phyloP scores from a whole-genome alignment of 768 basidiomycete species.

The Naganishia onofrii region DNA sequence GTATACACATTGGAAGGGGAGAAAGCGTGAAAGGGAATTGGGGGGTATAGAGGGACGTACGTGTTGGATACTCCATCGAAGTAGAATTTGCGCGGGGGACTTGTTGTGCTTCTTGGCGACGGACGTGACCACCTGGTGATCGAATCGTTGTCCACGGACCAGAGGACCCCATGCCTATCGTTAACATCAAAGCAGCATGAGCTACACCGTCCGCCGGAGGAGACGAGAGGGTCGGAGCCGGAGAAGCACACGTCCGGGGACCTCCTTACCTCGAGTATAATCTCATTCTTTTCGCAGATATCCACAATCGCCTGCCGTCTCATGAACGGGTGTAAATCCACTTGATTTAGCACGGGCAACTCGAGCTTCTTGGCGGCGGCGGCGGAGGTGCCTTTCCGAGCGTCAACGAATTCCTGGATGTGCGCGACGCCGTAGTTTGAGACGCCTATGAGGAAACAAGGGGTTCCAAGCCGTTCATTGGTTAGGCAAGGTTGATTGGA shows the following conservation, averaged over 20 bases:
- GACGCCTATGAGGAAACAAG: too few relatives aligned
- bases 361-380: conserved; percentile 53
- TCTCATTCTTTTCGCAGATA: conserved; percentile 61
- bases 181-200: background rate
- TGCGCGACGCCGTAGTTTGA: conserved; percentile 59
- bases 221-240: too few relatives aligned
- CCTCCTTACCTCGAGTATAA: conserved; percentile 62
- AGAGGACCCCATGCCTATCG: conserved; percentile 70
- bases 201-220: too few relatives aligned
- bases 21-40: background rate
- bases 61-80: conserved; percentile 84
- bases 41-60: conserved; percentile 42
- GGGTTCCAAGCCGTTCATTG: too few relatives aligned
- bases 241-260: too few relatives aligned
- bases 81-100: conserved; percentile 63
- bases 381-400: background rate
- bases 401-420: conserved; percentile 58
- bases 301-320: conserved; percentile 63
- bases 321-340: conserved; percentile 68
- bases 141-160: conserved; percentile 65
- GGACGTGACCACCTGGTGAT: conserved; percentile 58
- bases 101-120: conserved; percentile 62
- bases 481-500: too few relatives aligned
- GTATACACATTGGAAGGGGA: background rate
- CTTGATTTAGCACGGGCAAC: conserved; percentile 64